Evolutionary conservation across 2,329 filamentous ascomycete species (phyloP).

Genomic region (Neopestalotiopsis sp.): DNA sequence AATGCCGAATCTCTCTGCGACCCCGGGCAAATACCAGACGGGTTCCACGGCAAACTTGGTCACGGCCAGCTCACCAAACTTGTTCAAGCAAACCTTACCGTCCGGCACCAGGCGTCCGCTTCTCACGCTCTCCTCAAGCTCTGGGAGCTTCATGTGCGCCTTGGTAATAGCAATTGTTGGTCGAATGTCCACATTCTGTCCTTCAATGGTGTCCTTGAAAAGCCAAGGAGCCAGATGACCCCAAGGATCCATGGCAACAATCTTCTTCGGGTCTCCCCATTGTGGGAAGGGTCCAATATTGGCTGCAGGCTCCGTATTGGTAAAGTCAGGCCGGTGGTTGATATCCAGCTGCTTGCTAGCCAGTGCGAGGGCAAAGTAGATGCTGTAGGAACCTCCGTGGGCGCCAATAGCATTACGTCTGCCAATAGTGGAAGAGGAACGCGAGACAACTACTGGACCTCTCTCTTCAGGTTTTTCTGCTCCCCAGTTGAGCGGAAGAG

Average conservation of each 20-base stretch:
- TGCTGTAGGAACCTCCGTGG: conserved; percentile 88
- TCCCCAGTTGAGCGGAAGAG: conserved; percentile 89
- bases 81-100: conserved; percentile 88
- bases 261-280: conserved; percentile 91
- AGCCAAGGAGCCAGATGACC: conserved; percentile 87
- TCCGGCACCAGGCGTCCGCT: conserved; percentile 78
- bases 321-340: conserved; percentile 75
- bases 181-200: conserved; percentile 81
- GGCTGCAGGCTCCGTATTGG: conserved; percentile 90
- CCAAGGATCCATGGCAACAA: conserved; percentile 95
- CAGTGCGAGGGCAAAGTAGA: conserved; percentile 92
- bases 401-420: conserved; percentile 67
- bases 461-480: conserved; percentile 74
- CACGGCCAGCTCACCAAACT: conserved; percentile 84
- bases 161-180: conserved; percentile 92
- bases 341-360: conserved; percentile 86
- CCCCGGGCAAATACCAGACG: conserved; percentile 85
- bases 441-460: conserved; percentile 88
- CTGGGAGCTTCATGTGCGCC: conserved; percentile 95
- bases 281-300: conserved; percentile 87
- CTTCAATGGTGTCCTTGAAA: conserved; percentile 78
- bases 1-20: conserved; percentile 92
- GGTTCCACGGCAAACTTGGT: conserved; percentile 98
- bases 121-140: conserved; percentile 87
- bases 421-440: conserved; percentile 75